Conservation (phyloP, 805 yeast genomes). For the Pichia manshurica region DNA sequence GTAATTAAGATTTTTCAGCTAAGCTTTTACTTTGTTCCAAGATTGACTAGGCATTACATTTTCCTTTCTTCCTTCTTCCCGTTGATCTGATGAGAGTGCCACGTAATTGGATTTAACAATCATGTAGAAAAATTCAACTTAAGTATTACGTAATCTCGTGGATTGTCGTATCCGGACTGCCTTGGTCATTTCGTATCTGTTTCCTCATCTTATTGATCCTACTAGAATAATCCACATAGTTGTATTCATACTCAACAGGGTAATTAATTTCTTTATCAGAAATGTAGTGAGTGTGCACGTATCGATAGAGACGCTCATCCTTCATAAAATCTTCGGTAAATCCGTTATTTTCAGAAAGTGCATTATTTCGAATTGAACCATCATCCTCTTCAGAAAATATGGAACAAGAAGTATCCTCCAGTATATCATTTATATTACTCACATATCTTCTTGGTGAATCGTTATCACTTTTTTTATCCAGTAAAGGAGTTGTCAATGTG, state of each 20-base stretch:
- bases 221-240: slow-evolving; percentile 15
- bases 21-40: no score
- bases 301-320: slow-evolving; percentile 33
- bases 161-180: neutral
- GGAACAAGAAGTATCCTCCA: slow-evolving; percentile 3
- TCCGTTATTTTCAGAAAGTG: neutral
- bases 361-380: no score
- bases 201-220: slow-evolving; percentile 15
- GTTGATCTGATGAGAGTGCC: no score
- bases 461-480: neutral
- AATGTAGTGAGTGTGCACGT: slow-evolving; percentile 32
- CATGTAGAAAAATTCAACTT: no score
- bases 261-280: slow-evolving; percentile 35
- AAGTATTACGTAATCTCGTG: no score
- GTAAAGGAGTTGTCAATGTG: slow-evolving; percentile 8
- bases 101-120: no score
- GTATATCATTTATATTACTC: slow-evolving; percentile 7
- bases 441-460: slow-evolving; percentile 1
- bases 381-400: neutral
- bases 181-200: neutral
- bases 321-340: slow-evolving; percentile 26
- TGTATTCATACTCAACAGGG: slow-evolving; percentile 32
- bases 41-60: no score
- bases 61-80: no score
- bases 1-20: no score